Base-by-base conservation (phyloP, 768 basidiomycete genomes). In the Termitomyces sp. region DNA sequence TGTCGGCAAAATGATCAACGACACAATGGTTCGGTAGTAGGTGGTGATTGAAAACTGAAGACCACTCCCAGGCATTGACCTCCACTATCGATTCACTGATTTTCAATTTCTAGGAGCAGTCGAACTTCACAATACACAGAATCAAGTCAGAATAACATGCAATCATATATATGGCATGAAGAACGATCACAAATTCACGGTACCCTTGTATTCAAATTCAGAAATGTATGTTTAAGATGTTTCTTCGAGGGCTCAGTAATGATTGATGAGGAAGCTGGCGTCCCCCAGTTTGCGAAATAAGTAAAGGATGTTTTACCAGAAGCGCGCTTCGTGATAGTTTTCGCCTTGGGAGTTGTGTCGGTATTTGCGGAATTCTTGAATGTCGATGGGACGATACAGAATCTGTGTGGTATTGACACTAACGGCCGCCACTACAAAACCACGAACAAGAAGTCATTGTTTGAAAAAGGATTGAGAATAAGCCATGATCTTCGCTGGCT, bases 221-320 rank as follows among this genome's bases (percentile, higher is more conserved):
- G n/a, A n/a, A n/a, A n/a, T n/a, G n/a, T n/a, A n/a, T n/a, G n/a
- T n/a, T n/a, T n/a, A n/a, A n/a, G n/a, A n/a, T n/a, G n/a, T n/a
- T n/a, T n/a, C n/a, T n/a, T n/a, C n/a, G n/a, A n/a, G n/a, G n/a
- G n/a, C n/a, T n/a, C n/a, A n/a, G n/a, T n/a, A n/a, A n/a, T n/a
- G n/a, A n/a, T n/a, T n/a, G n/a, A n/a, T n/a, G n/a, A n/a, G n/a
- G 69, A 85, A 86, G 61, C 84, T 81, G 48, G 82, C 77, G 14
- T 72, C 79, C 80, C 83, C 83, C 82, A 84, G 66, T 83, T 82
- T 0, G 80, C 80, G 64, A 82, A 84, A 64, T 84, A 84, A 2
- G 74, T 81, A 54, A 76, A 71, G 21, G 69, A 72, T 24, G 71
- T 71, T 45, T 77, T 77, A 41, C 64, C 66, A 19, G 64, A 63